These are phyloP conservation scores for Friedmanniomyces simplex DNA, from an alignment of 495 filamentous ascomycete genomes.

Conservation along the genomic window DNA sequence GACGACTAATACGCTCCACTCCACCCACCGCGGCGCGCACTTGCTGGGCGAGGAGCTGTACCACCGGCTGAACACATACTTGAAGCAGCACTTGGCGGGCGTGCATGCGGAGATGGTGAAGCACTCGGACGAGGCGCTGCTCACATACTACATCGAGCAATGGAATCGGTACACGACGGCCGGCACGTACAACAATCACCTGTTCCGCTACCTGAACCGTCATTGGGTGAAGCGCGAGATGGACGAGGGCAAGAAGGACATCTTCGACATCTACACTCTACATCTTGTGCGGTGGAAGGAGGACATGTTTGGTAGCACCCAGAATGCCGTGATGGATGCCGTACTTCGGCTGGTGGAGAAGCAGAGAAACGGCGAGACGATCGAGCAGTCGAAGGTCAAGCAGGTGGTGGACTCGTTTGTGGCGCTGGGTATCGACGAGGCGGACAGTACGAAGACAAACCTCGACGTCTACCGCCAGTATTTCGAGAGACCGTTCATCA, in stretches of 20 bases:
- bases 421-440: conserved; percentile 86
- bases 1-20: conserved; percentile 34
- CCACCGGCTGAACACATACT: conserved; percentile 73
- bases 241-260: conserved; percentile 96
- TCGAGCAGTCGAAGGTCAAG: conserved; percentile 94
- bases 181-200: conserved; percentile 91
- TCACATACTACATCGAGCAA: conserved; percentile 92
- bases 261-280: conserved; percentile 95
- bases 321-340: conserved; percentile 84
- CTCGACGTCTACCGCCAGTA: conserved; percentile 85
- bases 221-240: conserved; percentile 99
- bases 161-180: conserved; percentile 93
- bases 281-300: conserved; percentile 91
- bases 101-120: conserved; percentile 58
- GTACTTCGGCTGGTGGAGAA: conserved; percentile 95
- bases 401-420: conserved; percentile 95
- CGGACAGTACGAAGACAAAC: conserved; percentile 84
- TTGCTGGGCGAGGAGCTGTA: conserved; percentile 95
- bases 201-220: conserved; percentile 93
- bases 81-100: conserved; percentile 59
- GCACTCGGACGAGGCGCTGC: conserved; percentile 80
- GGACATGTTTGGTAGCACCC: conserved; percentile 75
- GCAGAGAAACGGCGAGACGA: conserved; percentile 94
- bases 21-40: conserved; percentile 72
- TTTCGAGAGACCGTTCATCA: conserved; percentile 88